Evolutionary conservation across 75 land plant genomes (phyloP), one percentile per base, ranked within the genome.

Genomic region (Azolla pinnata): DNA sequence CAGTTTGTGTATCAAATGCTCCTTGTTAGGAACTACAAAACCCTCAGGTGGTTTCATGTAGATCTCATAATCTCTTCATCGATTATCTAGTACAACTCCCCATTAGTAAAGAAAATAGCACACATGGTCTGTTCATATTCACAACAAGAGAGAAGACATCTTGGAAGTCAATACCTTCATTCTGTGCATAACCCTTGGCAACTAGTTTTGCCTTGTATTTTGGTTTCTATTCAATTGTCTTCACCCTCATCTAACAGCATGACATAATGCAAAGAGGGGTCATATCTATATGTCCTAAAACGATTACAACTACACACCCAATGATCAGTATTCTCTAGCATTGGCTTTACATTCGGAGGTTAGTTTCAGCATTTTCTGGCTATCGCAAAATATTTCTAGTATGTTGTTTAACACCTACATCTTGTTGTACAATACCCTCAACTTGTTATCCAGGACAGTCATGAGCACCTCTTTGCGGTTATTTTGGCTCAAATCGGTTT

Each of bases 1-100:
- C 53, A 65, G 33, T 21, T 44, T 54, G 38, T 69, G 60, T 10
- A 66, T 64, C 20, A 40, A 1, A 10, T 45, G 24, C 17, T 60
- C 42, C 5, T 18, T 19, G n/a, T n/a, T n/a, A n/a, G n/a, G n/a
- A n/a, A n/a, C n/a, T n/a, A n/a, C n/a, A n/a, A n/a, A n/a, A n/a
- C n/a, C n/a, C n/a, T n/a, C n/a, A n/a, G n/a, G n/a, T n/a, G n/a
- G n/a, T n/a, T n/a, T n/a, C n/a, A n/a, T n/a, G n/a, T n/a, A n/a
- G n/a, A n/a, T n/a, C n/a, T n/a, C n/a, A n/a, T n/a, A n/a, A n/a
- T n/a, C n/a, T n/a, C n/a, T n/a, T n/a, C n/a, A n/a, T n/a, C n/a
- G n/a, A n/a, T n/a, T n/a, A n/a, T n/a, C n/a, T n/a, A n/a, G n/a
- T n/a, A n/a, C n/a, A n/a, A n/a, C n/a, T n/a, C n/a, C n/a, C n/a